phyloP scores from a whole-genome alignment of 106 monocot species.

The Dendrobium catenatum region DNA sequence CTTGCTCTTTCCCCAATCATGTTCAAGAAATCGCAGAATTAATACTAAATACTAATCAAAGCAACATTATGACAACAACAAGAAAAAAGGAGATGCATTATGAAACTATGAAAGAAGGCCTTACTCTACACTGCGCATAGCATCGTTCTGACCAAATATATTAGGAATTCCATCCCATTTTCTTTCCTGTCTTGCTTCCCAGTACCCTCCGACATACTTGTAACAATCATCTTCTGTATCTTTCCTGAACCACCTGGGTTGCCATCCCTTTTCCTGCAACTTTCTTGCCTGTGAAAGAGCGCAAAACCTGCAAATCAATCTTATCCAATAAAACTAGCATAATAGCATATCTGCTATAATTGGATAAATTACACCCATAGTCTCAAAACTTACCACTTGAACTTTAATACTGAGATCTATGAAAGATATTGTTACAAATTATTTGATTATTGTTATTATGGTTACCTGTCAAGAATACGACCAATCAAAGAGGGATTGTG shows the following conservation, averaged over 20 bases:
- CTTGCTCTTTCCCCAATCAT: neutral
- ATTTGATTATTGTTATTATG: too few relatives aligned
- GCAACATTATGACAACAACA: neutral
- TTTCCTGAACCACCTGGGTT: conserved; percentile 86
- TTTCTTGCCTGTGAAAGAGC: conserved; percentile 50
- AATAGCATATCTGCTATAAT: neutral
- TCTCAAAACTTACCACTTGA: too few relatives aligned
- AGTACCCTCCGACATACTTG: conserved; percentile 71
- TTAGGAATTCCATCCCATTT: conserved; percentile 75
- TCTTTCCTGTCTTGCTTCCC: conserved; percentile 73
- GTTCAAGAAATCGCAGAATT: neutral
- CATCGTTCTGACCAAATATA: conserved; percentile 66
- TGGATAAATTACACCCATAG: neutral
- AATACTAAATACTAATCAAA: neutral
- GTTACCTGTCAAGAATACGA: too few relatives aligned
- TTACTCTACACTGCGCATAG: conserved; percentile 8
- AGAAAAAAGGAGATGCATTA: neutral
- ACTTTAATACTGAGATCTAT: too few relatives aligned
- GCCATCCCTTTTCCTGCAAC: conserved; percentile 91
- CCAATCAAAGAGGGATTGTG: too few relatives aligned
- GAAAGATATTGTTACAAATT: too few relatives aligned
- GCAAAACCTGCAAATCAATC: neutral
- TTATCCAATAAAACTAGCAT: neutral
- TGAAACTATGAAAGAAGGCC: neutral
- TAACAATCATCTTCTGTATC: conserved; percentile 77